Percentiles rank a stretch among this genome's conserved stretches.
phyloP scores from a whole-genome alignment of 2,329 filamentous ascomycete species.

The Epichloe festucae region DNA sequence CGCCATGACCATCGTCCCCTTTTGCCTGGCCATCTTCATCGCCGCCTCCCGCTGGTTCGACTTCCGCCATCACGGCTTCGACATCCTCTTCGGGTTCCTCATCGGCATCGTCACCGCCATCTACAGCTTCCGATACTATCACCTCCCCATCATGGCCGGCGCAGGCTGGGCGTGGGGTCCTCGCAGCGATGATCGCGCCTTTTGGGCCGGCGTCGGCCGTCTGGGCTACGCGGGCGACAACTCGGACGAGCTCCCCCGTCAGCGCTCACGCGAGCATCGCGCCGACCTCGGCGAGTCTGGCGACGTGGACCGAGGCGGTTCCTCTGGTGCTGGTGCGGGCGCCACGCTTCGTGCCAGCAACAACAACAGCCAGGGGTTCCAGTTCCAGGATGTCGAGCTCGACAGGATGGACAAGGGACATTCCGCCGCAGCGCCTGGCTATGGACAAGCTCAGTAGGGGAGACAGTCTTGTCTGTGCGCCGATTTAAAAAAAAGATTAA shows the following conservation, averaged over 20 bases:
- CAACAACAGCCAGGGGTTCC: not conserved
- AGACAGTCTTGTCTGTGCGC: too few relatives aligned
- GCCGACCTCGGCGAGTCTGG: conserved; percentile 15
- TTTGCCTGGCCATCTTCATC: conserved; percentile 67
- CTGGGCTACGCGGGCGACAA: conserved; percentile 40
- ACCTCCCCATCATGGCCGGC: conserved; percentile 60
- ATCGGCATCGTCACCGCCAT: conserved; percentile 61
- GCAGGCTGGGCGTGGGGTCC: conserved; percentile 86
- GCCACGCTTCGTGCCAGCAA: conserved; percentile 2
- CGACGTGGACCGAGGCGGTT: conserved; percentile 9
- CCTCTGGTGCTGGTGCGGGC: not conserved
- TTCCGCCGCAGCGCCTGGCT: not conserved
- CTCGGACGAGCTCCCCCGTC: conserved; percentile 14
- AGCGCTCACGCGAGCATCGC: conserved; percentile 7
- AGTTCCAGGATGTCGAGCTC: conserved; percentile 22
- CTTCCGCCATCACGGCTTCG: conserved; percentile 84
- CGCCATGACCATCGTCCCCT: conserved; percentile 54
- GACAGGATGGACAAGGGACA: conserved; percentile 9
- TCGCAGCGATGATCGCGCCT: conserved; percentile 57
- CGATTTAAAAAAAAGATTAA: too few relatives aligned
- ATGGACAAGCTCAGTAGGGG: not conserved
- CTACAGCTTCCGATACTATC: conserved; percentile 74
- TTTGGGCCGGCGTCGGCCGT: conserved; percentile 61
- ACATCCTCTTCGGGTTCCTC: conserved; percentile 72
- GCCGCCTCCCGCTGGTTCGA: conserved; percentile 78